phyloP scores from a whole-genome alignment of 768 basidiomycete species.

The Leccinum imitatum region DNA sequence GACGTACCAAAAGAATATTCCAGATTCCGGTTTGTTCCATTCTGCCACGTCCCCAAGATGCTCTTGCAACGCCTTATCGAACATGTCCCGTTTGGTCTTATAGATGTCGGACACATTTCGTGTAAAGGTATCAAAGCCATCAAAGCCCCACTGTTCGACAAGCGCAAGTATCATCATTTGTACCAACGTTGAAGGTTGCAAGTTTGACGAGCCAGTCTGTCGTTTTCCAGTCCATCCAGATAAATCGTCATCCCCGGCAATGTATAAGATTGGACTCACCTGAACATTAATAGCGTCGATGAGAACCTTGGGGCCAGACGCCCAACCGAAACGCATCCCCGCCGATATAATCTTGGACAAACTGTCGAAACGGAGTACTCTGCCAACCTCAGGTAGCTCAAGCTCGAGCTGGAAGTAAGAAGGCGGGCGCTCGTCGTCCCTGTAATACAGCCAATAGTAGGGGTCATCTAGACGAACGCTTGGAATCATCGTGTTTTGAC shows the following conservation, averaged over 20 bases:
- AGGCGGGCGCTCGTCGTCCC: conserved; percentile 43
- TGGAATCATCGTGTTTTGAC: background rate
- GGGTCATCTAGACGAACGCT: conserved; percentile 54
- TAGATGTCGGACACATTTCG: conserved; percentile 61
- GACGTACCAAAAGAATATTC: background rate
- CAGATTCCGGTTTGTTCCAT: conserved; percentile 52
- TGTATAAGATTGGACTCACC: too few relatives aligned
- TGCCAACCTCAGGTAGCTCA: background rate
- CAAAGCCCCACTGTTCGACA: conserved; percentile 67
- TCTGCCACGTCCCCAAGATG: conserved; percentile 72
- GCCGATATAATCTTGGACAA: conserved; percentile 47
- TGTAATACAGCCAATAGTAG: conserved; percentile 67
- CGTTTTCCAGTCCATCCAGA: background rate
- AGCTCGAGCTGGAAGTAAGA: background rate
- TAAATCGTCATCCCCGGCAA: background rate
- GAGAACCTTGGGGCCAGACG: too few relatives aligned
- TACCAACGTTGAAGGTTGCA: conserved; percentile 58
- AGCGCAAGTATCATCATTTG: conserved; percentile 57
- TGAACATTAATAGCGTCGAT: too few relatives aligned
- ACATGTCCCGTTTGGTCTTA: conserved; percentile 63
- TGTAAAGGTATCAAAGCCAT: conserved; percentile 67
- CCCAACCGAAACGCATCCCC: too few relatives aligned
- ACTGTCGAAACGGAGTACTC: conserved; percentile 78
- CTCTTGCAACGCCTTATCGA: conserved; percentile 65
- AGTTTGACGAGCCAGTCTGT: conserved; percentile 65